Percentiles rank a stretch among this genome's conserved stretches.
Evolutionary conservation across 2,329 filamentous ascomycete genomes (phyloP).

Genomic region (Neopestalotiopsis clavispora): DNA sequence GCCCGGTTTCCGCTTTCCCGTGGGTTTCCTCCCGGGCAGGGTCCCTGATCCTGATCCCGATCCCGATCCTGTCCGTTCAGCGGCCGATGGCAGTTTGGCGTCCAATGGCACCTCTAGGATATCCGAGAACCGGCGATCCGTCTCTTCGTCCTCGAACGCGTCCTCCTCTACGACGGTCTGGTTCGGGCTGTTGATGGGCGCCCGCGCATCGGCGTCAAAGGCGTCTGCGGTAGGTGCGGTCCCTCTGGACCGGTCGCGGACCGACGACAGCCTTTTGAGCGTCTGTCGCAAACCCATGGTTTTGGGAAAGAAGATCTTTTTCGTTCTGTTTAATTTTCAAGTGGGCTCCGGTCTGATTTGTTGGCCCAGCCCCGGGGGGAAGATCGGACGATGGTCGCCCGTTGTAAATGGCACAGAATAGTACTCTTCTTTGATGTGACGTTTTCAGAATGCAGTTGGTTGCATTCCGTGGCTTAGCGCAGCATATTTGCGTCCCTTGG

Average conservation of each 20-base stretch:
- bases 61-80: not conserved
- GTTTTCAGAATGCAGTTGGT: too few species aligned
- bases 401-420: too few species aligned
- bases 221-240: not conserved
- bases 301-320: not conserved
- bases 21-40: not conserved
- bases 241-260: not conserved
- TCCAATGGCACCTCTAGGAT: not conserved
- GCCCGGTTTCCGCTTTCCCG: constrained; percentile 11
- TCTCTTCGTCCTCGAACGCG: too few species aligned
- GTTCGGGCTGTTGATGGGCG: constrained; percentile 1
- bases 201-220: not conserved
- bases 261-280: constrained; percentile 2
- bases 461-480: too few species aligned
- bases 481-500: too few species aligned
- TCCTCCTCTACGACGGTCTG: not conserved
- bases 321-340: not conserved
- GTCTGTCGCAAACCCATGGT: constrained; percentile 14
- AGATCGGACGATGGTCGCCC: too few species aligned
- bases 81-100: not conserved
- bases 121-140: not conserved
- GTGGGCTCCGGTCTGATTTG: not conserved
- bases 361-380: too few species aligned
- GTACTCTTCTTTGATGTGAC: too few species aligned
- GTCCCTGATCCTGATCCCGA: too few species aligned